A percentile compares a stretch with the other conserved stretches of the same genome.
Evolutionary conservation across 257 asterid genomes (phyloP).

Genomic region (Solanum medicagineum): DNA sequence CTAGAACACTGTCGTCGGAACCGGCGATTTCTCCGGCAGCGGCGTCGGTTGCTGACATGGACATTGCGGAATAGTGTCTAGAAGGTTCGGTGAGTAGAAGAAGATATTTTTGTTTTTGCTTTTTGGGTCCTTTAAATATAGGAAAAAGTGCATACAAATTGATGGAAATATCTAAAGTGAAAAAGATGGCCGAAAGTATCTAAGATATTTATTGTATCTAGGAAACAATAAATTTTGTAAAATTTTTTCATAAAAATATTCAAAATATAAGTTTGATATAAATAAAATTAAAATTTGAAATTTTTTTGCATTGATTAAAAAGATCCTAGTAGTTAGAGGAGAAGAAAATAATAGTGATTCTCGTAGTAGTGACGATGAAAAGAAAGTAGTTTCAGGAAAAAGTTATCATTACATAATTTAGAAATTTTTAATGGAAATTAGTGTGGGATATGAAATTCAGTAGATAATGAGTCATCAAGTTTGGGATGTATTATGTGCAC

Average conservation of each 20-base stretch:
- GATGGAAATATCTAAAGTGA: not conserved
- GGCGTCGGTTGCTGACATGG: not conserved
- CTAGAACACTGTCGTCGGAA: constrained; percentile 16
- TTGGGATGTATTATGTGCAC: not conserved
- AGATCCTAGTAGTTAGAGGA: not conserved
- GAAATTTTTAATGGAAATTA: not conserved
- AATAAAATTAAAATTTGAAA: not conserved
- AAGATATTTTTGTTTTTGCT: not conserved
- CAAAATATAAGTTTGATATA: not conserved
- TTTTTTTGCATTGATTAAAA: not conserved
- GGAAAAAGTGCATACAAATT: not conserved
- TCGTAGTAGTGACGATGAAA: accelerated
- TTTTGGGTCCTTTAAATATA: not conserved
- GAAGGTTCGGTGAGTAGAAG: not conserved
- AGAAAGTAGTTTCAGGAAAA: not conserved
- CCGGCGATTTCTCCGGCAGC: not conserved
- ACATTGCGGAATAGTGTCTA: not conserved
- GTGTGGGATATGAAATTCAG: not conserved
- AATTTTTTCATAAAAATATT: not conserved
- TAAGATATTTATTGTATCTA: not conserved
- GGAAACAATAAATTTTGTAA: not conserved
- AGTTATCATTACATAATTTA: not conserved
- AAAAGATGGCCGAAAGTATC: not conserved
- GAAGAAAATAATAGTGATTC: not conserved
- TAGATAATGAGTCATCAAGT: not conserved